Evolutionary conservation across 805 yeast species (phyloP), one percentile per base, ranked within the genome.

Genomic region (Saccharomycopsis babjevae): DNA sequence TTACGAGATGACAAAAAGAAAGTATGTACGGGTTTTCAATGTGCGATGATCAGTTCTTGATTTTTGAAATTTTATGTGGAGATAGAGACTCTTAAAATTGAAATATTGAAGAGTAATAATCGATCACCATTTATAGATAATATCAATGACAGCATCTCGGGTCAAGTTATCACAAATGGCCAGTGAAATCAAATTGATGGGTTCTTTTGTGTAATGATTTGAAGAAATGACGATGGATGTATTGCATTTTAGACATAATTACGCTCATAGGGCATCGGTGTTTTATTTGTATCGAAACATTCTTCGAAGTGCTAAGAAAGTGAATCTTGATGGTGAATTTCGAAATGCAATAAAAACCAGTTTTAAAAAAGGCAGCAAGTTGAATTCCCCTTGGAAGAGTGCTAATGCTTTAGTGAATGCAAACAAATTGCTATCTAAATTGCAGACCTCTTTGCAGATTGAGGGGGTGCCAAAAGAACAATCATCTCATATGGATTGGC

Each of bases 251-350:
- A 54, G 50, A 30, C 40, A 58, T 20, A 34, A 57, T 16, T 20
- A 32, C 18, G 42, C 39, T 16, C 62, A 60, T 30, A 54, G 55
- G 30, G 15, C 13, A 4, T 43, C 57, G 18, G 62, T 60, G 42
- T 25, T 60, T 52, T 30, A 38, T 15, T 50, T 60, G 57, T 60
- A 60, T 43, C 39, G 57, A 32, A 28, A 52, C 20, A 52, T 60
- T 40, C 46, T 60, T 6, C 52, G 59, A 22, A 25, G 18, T 20
- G 34, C 20, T 2, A 25, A 13, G 38, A 28, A 20, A 40, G 6
- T 46, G 36, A 54, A 46, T 40, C 43, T 32, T 20, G 38, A 43
- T 36, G 1, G 28, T 32, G 42, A 15, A 22, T 22, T 34, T 16
- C 22, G 30, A 40, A 5, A 54, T 20, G 2, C 10, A 46, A 28